Evolutionary conservation across 2,329 filamentous ascomycete genomes (phyloP), one percentile per base, ranked within the genome.

Genomic region (Sphaerulina vaccinii): DNA sequence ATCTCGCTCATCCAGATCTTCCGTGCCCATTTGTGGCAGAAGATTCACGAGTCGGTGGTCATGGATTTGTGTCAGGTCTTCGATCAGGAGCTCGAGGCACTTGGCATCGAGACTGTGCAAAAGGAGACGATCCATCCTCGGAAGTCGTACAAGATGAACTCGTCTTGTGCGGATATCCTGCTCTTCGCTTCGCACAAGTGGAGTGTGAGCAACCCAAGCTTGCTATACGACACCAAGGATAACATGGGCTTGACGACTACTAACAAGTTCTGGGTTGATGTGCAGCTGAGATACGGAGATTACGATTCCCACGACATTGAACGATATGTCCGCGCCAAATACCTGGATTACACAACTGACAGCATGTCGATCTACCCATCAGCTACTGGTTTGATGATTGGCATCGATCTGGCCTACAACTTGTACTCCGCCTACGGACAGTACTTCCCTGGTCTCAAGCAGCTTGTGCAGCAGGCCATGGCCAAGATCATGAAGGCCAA

Each of bases 141-240:
- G 82, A 99, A 99, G 75, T 96, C 90, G 3, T 99, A 99, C 83
- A 99, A 99, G 83, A 99, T 99, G 93, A 99, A 99, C 79, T 96
- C 91, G 65, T 97, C 92, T 52, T 97, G 93, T 66, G 93, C 95
- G 3, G 93, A 99, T 71, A 96, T 99, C 58, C 79, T 97, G 49
- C 81, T 99, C 8, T 99, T 99, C 67, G 92, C 93, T 32, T 95
- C 88, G 59, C 93, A 97, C 76, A 99, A 97, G 71, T 99, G 95
- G 95, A 97, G 95, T 58, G 91, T 99, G 46, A 96, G 91, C 0
- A 81, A 89, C 2, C 95, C 93, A 1, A 97, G 92, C 2, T 82
- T 96, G 62, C 77, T 99, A 3, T 96, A 95, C 68, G 93, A 99
- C 64, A 96, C 90, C 45, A 97, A 97, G 76, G 93, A 99, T 68